Evolutionary conservation across 495 filamentous ascomycete species (phyloP).

Genomic region (Xylaria venustula): DNA sequence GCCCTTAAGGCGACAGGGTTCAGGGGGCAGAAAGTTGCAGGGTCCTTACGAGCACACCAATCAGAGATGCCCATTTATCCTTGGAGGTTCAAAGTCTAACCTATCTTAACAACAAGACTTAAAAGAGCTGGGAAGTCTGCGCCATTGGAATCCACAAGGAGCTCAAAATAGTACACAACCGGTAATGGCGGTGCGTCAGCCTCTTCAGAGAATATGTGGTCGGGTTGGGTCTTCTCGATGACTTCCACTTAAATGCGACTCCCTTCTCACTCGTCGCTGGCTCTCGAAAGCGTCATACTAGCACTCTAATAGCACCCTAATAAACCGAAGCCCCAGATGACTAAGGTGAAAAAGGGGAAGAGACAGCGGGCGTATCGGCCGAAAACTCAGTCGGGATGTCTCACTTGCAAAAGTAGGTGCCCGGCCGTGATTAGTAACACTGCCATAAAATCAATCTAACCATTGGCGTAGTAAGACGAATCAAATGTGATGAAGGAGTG

Average conservation of each 20-base stretch:
- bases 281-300: neutral
- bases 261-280: neutral
- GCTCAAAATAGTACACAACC: neutral
- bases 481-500: constrained; percentile 44
- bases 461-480: constrained; percentile 6
- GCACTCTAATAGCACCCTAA: too few relatives aligned
- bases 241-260: too few relatives aligned
- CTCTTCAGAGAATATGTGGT: neutral
- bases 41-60: constrained; percentile 11
- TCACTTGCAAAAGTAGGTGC: constrained; percentile 5
- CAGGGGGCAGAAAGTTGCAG: neutral
- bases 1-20: neutral
- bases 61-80: neutral
- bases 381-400: constrained; percentile 1
- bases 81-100: neutral
- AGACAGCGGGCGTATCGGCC: constrained; percentile 6
- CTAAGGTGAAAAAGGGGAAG: constrained; percentile 3
- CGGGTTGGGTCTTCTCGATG: neutral
- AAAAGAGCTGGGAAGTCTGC: too few relatives aligned
- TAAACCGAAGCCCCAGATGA: neutral
- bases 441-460: neutral
- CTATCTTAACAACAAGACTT: neutral
- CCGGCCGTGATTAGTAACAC: neutral
- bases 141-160: neutral
- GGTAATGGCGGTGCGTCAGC: neutral